Evolutionary conservation across 2,329 filamentous ascomycete species (phyloP).

Genomic region (Plectosphaerella plurivora): DNA sequence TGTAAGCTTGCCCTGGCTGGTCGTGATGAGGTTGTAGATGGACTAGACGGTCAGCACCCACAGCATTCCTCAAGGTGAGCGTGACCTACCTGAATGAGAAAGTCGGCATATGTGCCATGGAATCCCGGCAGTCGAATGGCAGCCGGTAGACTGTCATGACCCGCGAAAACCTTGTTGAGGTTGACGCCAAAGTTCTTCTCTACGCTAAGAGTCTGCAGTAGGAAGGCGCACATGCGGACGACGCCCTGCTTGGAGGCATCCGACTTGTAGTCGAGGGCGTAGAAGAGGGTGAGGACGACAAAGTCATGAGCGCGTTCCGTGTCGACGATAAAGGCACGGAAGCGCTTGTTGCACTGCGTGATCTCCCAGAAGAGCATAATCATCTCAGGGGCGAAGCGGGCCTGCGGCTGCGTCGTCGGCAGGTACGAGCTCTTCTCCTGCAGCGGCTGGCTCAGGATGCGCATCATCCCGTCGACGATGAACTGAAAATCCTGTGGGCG

Average conservation of each 20-base stretch:
- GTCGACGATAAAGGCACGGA: constrained; percentile 94
- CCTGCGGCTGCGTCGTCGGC: constrained; percentile 72
- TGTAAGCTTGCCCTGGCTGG: constrained; percentile 83
- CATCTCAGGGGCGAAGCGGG: constrained; percentile 90
- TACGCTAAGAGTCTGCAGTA: constrained; percentile 90
- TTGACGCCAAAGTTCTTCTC: constrained; percentile 87
- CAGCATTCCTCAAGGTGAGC: too few relatives aligned
- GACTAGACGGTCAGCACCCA: constrained; percentile 47
- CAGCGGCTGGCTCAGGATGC: constrained; percentile 87
- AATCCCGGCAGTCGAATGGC: constrained; percentile 82
- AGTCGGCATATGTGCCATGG: constrained; percentile 87
- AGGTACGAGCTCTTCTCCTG: constrained; percentile 86
- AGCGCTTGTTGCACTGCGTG: constrained; percentile 95
- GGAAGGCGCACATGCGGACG: constrained; percentile 95
- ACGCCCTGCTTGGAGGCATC: constrained; percentile 87
- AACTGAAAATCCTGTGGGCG: constrained; percentile 97
- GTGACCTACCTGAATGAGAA: constrained; percentile 72
- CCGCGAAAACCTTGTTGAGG: constrained; percentile 83
- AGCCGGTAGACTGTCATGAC: constrained; percentile 79
- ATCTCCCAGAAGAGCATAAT: constrained; percentile 98
- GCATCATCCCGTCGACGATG: constrained; percentile 88
- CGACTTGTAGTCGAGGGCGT: constrained; percentile 82
- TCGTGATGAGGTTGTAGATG: constrained; percentile 86
- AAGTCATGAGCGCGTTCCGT: constrained; percentile 93
- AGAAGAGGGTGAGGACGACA: constrained; percentile 83